Evolutionary conservation across 345 rosid genomes (phyloP), one percentile per base, ranked within the genome.

Genomic region (Salix suchowensis): DNA sequence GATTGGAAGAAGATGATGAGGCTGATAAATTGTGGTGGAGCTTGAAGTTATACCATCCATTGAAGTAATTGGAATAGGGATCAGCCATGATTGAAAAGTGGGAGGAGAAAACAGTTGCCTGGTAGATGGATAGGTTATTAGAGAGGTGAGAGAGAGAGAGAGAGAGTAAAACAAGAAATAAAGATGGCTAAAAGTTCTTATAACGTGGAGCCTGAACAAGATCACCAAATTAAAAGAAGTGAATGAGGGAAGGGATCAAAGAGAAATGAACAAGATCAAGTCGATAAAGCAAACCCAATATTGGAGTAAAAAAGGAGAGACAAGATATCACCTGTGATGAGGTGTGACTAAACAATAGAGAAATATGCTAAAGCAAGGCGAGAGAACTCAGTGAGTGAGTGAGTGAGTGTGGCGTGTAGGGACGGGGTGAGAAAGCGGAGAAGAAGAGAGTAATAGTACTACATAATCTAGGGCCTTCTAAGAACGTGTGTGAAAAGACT

Each of bases 381-480:
- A 76, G 71, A 77, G 76, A 75, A 42, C 46, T 42, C 71, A 71
- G 10, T 8, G 30, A 34, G 36, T 34, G 36, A 36, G 37, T 36
- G 37, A 34, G 37, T 34, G 34, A 28, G 40, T 19, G 60, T 1
- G 21, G 37, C 68, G 52, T n/a, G 72, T 71, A 73, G 70, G 65
- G 76, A 55, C 67, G 61, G 76, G 48, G 34, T 60, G 54, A 68
- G 81, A 74, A 68, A 44, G 77, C 55, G 73, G 67, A 50, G 76
- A 48, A 42, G 76, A 75, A 32, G 62, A 65, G 75, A 54, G 72
- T n/a, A n/a, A 3, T n/a, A 55, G 12, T 3, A n/a, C 5, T 55
- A 71, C 73, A 73, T 88, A 74, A 79, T 87, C 86, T 89, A 83
- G 91, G 90, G 87, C 88, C 84, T 83, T 86, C 87, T 50, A 83